phyloP scores from a whole-genome alignment of 208 protist species.

The Trypanosoma caninum region DNA sequence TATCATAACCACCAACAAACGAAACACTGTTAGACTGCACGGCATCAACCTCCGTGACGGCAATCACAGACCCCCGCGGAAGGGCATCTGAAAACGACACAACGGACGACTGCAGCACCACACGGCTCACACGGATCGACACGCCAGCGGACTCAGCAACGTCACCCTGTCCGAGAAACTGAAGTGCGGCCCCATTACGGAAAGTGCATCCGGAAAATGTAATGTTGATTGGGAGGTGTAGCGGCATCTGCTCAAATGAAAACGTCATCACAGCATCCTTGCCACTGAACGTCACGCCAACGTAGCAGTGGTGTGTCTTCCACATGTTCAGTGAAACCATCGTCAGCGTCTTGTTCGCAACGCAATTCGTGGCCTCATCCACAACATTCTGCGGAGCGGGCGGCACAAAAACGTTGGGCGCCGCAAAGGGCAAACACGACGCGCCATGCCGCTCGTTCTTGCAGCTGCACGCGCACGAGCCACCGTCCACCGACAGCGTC shows the following conservation, averaged over 20 bases:
- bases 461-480: background rate
- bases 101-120: conserved; percentile 3
- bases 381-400: background rate
- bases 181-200: conserved; percentile 1
- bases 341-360: background rate
- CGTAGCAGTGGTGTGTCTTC: conserved; percentile 15
- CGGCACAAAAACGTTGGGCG: background rate
- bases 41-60: conserved; percentile 1
- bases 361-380: background rate
- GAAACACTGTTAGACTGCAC: conserved; percentile 12
- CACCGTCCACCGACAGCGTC: background rate
- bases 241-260: background rate
- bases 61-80: conserved; percentile 2
- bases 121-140: background rate
- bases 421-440: background rate
- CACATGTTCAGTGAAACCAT: conserved; percentile 5
- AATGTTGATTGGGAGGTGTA: conserved; percentile 6
- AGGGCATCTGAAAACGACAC: conserved; percentile 11
- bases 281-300: conserved; percentile 14
- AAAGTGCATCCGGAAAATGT: conserved; percentile 6
- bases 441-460: no score
- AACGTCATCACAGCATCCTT: background rate
- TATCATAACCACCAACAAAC: background rate
- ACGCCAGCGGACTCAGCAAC: conserved; percentile 7
- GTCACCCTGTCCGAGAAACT: conserved; percentile 2